Base-by-base conservation (phyloP, 306 rosid genomes). In the Mucuna pruriens region DNA sequence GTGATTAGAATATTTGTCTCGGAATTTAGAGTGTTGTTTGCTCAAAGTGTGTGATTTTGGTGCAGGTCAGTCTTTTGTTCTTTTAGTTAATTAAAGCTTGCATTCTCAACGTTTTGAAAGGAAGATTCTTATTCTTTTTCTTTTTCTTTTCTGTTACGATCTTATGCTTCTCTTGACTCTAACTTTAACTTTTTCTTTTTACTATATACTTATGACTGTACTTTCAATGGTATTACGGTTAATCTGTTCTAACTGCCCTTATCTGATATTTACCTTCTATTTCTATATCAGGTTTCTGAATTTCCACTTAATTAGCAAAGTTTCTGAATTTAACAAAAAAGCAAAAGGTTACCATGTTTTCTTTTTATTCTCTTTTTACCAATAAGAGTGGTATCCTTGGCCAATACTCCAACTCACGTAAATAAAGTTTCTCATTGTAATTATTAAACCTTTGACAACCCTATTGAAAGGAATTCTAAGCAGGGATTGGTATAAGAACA, bases 121-220 rank as follows among this genome's bases (percentile, higher is more conserved):
- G 34, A 46, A 40, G 64, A 74, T 74, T 85, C 75, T 45, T 67
- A 74, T 74, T 85, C 75, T 45, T 67, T 54, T 8, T 36, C 22
- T 23, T 72, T 48, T 63, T 54, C 36, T 69, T 69, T 26, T 49
- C 22, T 29, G 4, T 52, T 76, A 11, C 7, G 55, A 48, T 49
- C 31, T 31, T 20, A 26, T 76, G 78, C 71, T 72, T 17, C 66
- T 80, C 15, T 64, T 54, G 48, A 64, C 48, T 33, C 11, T 23
- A 23, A 48, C 71, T 76, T 85, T 76, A 33, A 64, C 72, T 36
- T 85, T 76, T 74, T 80, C 7, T 45, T 13, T 62, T 81, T 52
- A 11, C 58, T 52, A 42, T 29, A 58, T 5, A 15, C 11, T 15
- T 60, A 61, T 29, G 74, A 58, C 74, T 74, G 44, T 49, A 29